A percentile compares a stretch with the other conserved stretches of the same genome.
phyloP scores from a whole-genome alignment of 2,329 filamentous ascomycete species.

The Alternaria brassicicola region DNA sequence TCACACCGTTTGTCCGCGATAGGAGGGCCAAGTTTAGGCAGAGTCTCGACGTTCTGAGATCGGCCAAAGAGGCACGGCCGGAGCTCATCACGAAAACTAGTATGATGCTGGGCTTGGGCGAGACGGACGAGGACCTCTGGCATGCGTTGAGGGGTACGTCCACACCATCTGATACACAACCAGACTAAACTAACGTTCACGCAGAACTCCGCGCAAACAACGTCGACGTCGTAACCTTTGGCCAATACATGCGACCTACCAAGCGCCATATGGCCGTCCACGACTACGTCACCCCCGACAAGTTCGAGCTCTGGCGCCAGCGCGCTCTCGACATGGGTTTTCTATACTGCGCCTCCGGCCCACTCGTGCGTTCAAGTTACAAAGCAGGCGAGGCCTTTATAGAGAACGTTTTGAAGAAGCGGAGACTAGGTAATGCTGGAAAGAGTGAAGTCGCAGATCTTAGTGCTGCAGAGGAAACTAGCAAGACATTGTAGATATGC shows the following conservation, averaged over 20 bases:
- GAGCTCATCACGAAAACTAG: slow-evolving; percentile 97
- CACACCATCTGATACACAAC: no score
- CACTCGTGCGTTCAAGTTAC: slow-evolving; percentile 91
- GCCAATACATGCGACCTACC: slow-evolving; percentile 99
- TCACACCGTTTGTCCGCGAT: slow-evolving; percentile 90
- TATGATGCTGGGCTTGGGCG: slow-evolving; percentile 93
- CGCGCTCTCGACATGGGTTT: slow-evolving; percentile 94
- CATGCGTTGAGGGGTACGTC: slow-evolving; percentile 70
- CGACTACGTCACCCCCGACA: slow-evolving; percentile 89
- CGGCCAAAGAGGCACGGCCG: slow-evolving; percentile 78
- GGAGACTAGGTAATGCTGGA: slow-evolving; percentile 23
- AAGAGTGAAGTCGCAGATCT: slow-evolving; percentile 18
- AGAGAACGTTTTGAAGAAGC: slow-evolving; percentile 93
- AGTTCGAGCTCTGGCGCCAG: slow-evolving; percentile 90
- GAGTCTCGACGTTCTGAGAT: slow-evolving; percentile 77
- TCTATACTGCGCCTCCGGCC: slow-evolving; percentile 92
- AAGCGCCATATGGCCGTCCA: slow-evolving; percentile 98
- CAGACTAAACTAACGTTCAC: slow-evolving; percentile 5
- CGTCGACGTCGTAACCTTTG: slow-evolving; percentile 96
- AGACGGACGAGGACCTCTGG: slow-evolving; percentile 86
- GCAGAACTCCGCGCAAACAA: slow-evolving; percentile 76
- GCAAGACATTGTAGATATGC: slow-evolving; percentile 1
- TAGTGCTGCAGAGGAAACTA: slow-evolving; percentile 7
- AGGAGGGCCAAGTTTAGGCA: slow-evolving; percentile 87
- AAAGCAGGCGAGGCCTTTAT: slow-evolving; percentile 99